phyloP scores from a whole-genome alignment of 495 filamentous ascomycete species.

The Extremus antarcticus region DNA sequence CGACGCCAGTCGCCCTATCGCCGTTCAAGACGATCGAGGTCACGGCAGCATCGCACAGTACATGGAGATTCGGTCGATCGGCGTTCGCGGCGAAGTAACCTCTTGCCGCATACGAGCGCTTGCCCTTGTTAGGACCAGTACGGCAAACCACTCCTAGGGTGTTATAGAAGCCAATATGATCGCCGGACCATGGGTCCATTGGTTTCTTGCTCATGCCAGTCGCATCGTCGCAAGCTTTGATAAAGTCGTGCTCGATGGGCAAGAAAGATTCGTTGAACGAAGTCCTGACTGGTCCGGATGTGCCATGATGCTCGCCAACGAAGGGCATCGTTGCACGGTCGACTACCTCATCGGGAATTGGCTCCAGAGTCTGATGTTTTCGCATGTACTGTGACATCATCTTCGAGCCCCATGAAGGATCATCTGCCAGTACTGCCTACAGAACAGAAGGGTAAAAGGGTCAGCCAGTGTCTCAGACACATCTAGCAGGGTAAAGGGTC shows the following conservation, averaged over 20 bases:
- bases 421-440: too few species aligned
- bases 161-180: constrained; percentile 26
- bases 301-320: constrained; percentile 19
- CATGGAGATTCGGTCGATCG: constrained; percentile 16
- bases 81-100: constrained; percentile 17
- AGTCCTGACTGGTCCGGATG: constrained; percentile 22
- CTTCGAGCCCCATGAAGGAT: constrained; percentile 23
- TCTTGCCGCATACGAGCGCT: constrained; percentile 15
- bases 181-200: constrained; percentile 17
- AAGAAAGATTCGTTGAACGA: constrained; percentile 7
- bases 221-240: constrained; percentile 11
- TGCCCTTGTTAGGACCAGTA: constrained; percentile 12
- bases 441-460: not conserved
- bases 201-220: constrained; percentile 12
- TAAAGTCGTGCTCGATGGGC: constrained; percentile 11
- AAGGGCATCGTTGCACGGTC: constrained; percentile 15
- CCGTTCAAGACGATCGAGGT: constrained; percentile 20
- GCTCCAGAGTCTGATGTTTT: constrained; percentile 20
- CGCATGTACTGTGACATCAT: constrained; percentile 28
- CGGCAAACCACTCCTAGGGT: constrained; percentile 9
- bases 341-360: constrained; percentile 7
- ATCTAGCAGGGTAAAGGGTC: not conserved
- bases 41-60: constrained; percentile 14
- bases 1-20: constrained; percentile 34
- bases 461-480: not conserved